Evolutionary conservation across 257 asterid genomes (phyloP).

Genomic region (Voacanga thouarsii): DNA sequence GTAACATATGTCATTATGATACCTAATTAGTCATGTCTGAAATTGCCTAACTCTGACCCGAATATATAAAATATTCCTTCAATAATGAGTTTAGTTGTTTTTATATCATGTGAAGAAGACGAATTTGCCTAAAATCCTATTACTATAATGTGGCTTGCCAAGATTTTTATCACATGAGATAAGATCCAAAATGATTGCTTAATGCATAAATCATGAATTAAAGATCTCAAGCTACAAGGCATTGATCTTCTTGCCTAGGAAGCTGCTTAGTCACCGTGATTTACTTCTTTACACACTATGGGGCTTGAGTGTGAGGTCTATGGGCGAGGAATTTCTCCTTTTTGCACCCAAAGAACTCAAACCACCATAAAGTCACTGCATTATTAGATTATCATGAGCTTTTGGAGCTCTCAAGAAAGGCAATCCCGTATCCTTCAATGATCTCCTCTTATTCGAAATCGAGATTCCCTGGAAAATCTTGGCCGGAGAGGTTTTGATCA

Average conservation of each 20-base stretch:
- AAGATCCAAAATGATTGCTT: not conserved
- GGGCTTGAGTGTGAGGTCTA: too few species aligned
- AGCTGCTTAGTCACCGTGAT: too few species aligned
- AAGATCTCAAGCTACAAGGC: too few species aligned
- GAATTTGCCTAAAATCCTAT: not conserved
- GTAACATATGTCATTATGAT: not conserved
- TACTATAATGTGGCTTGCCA: not conserved
- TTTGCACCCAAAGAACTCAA: too few species aligned
- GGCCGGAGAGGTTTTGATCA: not conserved
- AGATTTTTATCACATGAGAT: not conserved
- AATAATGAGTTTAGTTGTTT: slow-evolving; percentile 4
- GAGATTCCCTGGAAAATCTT: slow-evolving; percentile 1
- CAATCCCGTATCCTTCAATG: not conserved
- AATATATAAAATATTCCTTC: slow-evolving; percentile 4
- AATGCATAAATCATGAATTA: not conserved
- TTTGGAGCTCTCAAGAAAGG: not conserved
- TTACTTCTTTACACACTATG: too few species aligned
- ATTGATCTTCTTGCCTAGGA: too few species aligned
- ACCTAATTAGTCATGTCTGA: slow-evolving; percentile 8
- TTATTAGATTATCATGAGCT: not conserved
- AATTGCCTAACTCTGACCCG: not conserved
- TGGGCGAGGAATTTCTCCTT: too few species aligned
- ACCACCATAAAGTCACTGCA: not conserved
- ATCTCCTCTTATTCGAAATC: not conserved
- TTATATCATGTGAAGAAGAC: not conserved